Base-by-base conservation (phyloP, 805 yeast species). In the Starmerella tilneyi region DNA sequence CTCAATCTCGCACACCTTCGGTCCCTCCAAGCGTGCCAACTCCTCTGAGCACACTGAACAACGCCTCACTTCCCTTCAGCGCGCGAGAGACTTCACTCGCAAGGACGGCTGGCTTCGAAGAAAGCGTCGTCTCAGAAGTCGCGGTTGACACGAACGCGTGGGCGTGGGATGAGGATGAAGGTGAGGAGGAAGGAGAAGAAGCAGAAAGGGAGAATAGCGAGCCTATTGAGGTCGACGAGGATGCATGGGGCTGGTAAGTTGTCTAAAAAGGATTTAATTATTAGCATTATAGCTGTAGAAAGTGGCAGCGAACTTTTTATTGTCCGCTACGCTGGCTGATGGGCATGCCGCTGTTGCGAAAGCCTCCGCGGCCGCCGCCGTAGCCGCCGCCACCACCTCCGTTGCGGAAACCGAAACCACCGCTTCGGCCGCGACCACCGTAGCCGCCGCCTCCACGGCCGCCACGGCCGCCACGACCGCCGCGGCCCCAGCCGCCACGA, bases 401-500 rank as follows among this genome's bases (percentile, higher is more conserved):
- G 40, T 28, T 20, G 39, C 45, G 40, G 39, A 20, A 19, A 19
- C 42, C 30, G 35, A 47, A 43, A 35, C 41, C 37, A 33, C 40
- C 34, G 28, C 48, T 41, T 22, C 53, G 49, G 26, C 49, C 39
- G 37, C 43, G 35, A 27, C 54, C 41, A 21, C 50, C 44, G 12
- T 49, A 22, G 26, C 47, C 38, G 31, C 46, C 31, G 24, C 46
- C 24, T 19, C 48, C 45, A 26, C 50, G 40, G 22, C 45, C 31
- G 17, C 48, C 39, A 29, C n/a, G n/a, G n/a, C n/a, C n/a, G n/a
- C 55, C 39, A 38, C 52, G 46, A 16, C 51, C 52, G 21, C 58
- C 50, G 41, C 48, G 34, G 32, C 56, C 47, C 26, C 57, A 54
- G 37, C 63, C 63, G 17, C 54, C 43, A 22, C 53, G 74, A 50